Conservation (phyloP, 2,329 filamentous ascomycete genomes). For the Monosporascus cannonballus region DNA sequence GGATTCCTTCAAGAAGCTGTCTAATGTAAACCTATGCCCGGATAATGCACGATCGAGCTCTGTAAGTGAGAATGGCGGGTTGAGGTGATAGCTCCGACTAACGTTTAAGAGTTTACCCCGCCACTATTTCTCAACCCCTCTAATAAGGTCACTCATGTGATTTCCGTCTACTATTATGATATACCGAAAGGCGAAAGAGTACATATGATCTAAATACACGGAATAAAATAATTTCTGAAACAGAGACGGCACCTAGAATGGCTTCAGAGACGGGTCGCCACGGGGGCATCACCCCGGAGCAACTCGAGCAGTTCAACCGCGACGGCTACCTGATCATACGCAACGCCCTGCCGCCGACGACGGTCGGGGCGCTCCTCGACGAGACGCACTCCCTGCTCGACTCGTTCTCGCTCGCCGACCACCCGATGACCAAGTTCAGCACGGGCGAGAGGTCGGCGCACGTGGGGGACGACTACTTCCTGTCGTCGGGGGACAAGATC, state of each 20-base stretch:
- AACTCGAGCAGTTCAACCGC: constrained; percentile 65
- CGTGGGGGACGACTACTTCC: constrained; percentile 92
- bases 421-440: constrained; percentile 91
- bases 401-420: constrained; percentile 70
- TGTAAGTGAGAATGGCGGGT: too few species aligned
- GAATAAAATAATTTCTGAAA: too few species aligned
- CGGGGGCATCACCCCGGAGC: constrained; percentile 61
- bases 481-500: constrained; percentile 82
- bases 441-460: constrained; percentile 72
- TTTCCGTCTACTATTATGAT: too few species aligned
- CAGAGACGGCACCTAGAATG: constrained; percentile 5
- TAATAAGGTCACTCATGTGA: too few species aligned
- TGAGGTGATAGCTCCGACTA: too few species aligned
- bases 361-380: constrained; percentile 60
- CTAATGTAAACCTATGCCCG: too few species aligned
- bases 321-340: constrained; percentile 91
- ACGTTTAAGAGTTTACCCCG: too few species aligned
- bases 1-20: too few species aligned
- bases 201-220: too few species aligned
- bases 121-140: too few species aligned
- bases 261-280: constrained; percentile 13
- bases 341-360: constrained; percentile 61
- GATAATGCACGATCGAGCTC: too few species aligned
- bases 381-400: constrained; percentile 72
- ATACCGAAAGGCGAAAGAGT: too few species aligned